phyloP scores from a whole-genome alignment of 2,329 filamentous ascomycete genomes.

The Chaetomium sp. region DNA sequence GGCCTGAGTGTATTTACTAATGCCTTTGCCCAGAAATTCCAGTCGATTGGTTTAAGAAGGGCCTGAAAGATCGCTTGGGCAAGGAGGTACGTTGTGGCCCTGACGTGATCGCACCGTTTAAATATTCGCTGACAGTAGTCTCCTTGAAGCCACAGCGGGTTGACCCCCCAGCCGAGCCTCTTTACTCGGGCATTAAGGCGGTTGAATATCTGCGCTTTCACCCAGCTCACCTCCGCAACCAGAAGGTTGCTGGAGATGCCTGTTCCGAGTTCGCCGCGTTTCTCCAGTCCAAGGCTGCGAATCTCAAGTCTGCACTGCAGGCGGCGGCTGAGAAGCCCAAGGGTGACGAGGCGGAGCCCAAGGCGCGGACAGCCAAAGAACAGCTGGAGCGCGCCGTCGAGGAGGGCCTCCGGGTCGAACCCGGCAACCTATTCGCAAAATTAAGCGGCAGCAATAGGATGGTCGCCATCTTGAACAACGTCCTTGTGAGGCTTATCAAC shows the following conservation, averaged over 20 bases:
- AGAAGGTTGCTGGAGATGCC: slow-evolving; percentile 1
- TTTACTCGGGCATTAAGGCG: slow-evolving; percentile 24
- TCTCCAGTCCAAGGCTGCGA: slow-evolving; percentile 18
- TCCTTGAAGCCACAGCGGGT: slow-evolving; percentile 16
- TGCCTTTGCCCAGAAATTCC: slow-evolving; percentile 25
- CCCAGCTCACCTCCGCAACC: slow-evolving; percentile 28
- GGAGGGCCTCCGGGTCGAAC: slow-evolving; percentile 25
- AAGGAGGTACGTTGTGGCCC: slow-evolving; percentile 8
- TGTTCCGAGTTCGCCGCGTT: slow-evolving; percentile 24
- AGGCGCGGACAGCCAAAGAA: slow-evolving; percentile 20
- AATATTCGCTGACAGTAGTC: slow-evolving; percentile 9
- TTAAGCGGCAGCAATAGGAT: slow-evolving; percentile 23
- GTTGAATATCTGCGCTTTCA: slow-evolving; percentile 30
- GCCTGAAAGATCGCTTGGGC: slow-evolving; percentile 14
- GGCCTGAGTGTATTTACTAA: slow-evolving; percentile 12
- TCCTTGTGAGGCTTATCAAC: slow-evolving; percentile 31
- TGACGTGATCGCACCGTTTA: neutral
- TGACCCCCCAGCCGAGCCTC: slow-evolving; percentile 29
- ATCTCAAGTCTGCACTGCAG: slow-evolving; percentile 17
- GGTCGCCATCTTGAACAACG: slow-evolving; percentile 26
- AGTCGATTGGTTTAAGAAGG: slow-evolving; percentile 32
- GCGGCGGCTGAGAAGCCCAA: slow-evolving; percentile 16
- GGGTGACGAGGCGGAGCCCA: slow-evolving; percentile 4
- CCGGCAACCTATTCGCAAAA: slow-evolving; percentile 24
- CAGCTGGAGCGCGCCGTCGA: slow-evolving; percentile 29